Evolutionary conservation across 73 alveolate genomes (phyloP).

Genomic region (Tetrahymena thermophila): DNA sequence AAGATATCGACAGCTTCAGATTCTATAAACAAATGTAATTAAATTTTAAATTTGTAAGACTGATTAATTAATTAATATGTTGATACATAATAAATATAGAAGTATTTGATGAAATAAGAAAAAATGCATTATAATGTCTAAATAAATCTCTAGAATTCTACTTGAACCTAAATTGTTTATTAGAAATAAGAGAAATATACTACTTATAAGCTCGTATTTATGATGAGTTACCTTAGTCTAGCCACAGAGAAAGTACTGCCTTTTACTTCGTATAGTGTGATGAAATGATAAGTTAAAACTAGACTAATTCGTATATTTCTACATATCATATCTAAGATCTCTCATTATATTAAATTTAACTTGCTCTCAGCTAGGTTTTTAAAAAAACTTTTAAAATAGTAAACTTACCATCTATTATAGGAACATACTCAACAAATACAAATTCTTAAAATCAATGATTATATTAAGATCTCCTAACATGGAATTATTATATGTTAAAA

Average conservation of each 20-base stretch:
- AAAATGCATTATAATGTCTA: not conserved
- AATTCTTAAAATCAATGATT: not conserved
- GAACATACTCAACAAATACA: not conserved
- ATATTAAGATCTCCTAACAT: not conserved
- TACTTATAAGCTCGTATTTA: not conserved
- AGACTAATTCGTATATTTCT: not conserved
- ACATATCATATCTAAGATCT: not conserved
- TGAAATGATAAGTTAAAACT: not conserved
- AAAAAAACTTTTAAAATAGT: not conserved
- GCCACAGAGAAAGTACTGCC: not conserved
- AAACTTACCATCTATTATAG: not conserved
- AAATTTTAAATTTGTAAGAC: not conserved
- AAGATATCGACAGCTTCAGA: not conserved
- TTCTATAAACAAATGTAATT: not conserved
- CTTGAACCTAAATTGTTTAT: not conserved
- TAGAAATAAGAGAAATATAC: not conserved
- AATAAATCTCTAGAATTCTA: not conserved
- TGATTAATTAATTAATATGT: not conserved
- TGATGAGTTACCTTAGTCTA: not conserved
- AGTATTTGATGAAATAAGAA: not conserved
- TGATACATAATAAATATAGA: not conserved
- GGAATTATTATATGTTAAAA: too few relatives aligned
- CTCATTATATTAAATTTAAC: not conserved
- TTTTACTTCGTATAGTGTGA: not conserved
- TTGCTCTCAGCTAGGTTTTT: not conserved